phyloP scores from a whole-genome alignment of 106 monocot genomes.

The Dioscorea alata region DNA sequence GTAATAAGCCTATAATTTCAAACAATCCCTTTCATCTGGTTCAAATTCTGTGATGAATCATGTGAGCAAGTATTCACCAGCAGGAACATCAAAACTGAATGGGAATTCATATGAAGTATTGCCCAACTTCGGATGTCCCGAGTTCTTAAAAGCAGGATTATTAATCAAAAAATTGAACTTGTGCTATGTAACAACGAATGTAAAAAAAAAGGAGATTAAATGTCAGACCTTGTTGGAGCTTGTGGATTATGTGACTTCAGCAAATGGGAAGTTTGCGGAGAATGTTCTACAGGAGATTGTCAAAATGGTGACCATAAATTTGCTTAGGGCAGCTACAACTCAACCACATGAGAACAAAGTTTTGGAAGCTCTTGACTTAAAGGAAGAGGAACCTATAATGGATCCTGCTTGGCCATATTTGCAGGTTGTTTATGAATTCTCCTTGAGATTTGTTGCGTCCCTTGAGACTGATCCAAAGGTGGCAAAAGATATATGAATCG shows the following conservation, averaged over 20 bases:
- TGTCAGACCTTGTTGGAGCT: conserved; percentile 28
- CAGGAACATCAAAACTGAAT: conserved; percentile 2
- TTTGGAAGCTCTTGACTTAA: conserved; percentile 42
- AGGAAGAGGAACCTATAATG: conserved; percentile 62
- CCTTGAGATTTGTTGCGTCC: conserved; percentile 50
- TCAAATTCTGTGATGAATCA: conserved; percentile 5
- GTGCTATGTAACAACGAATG: conserved; percentile 16
- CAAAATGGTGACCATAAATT: conserved; percentile 42
- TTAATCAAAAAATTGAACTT: conserved; percentile 20
- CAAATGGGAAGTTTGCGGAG: too few species aligned
- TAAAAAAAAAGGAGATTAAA: conserved; percentile 29
- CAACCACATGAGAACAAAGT: conserved; percentile 35
- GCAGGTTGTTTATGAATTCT: conserved; percentile 59
- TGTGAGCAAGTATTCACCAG: background rate
- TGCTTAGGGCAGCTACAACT: conserved; percentile 35
- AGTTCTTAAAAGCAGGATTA: conserved; percentile 20
- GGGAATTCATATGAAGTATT: conserved; percentile 16
- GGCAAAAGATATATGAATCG: conserved; percentile 21
- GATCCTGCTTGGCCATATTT: conserved; percentile 57
- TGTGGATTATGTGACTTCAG: conserved; percentile 16
- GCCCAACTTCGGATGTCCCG: conserved; percentile 24
- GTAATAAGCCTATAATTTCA: background rate
- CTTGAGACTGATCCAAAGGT: conserved; percentile 39
- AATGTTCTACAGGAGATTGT: conserved; percentile 34
- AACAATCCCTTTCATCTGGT: background rate